phyloP scores from a whole-genome alignment of 129 eudicot species.

The Chrysanthemum lavandulifolium region DNA sequence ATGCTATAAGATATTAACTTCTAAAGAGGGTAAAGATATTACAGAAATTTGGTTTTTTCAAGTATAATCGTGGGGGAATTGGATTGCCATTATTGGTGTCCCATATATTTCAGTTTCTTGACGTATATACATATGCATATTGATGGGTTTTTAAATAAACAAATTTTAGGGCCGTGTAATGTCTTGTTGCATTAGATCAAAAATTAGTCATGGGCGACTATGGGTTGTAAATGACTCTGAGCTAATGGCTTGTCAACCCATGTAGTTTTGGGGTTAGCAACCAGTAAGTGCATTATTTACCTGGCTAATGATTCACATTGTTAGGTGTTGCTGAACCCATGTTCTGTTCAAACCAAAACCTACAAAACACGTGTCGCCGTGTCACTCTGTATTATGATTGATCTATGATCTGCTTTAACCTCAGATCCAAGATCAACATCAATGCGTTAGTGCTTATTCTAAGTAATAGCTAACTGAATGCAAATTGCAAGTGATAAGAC shows the following conservation, averaged over 20 bases:
- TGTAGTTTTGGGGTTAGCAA: neutral
- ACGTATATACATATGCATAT: conserved; percentile 21
- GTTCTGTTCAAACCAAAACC: neutral
- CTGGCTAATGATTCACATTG: neutral
- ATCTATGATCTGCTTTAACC: conserved; percentile 10
- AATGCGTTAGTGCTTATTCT: neutral
- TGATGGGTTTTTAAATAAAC: conserved; percentile 7
- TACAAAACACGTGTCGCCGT: neutral
- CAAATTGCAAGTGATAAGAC: too few relatives aligned
- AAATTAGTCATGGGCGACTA: conserved; percentile 1
- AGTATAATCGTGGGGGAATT: conserved; percentile 14
- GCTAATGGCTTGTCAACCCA: neutral
- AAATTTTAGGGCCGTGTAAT: conserved; percentile 10
- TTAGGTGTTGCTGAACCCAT: neutral
- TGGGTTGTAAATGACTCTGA: neutral
- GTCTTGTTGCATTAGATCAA: conserved; percentile 5
- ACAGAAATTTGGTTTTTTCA: conserved; percentile 18
- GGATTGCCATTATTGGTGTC: conserved; percentile 11
- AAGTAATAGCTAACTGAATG: too few relatives aligned
- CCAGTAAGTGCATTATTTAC: neutral
- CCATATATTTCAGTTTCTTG: conserved; percentile 16
- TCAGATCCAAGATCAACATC: conserved; percentile 4
- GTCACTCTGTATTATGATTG: neutral
- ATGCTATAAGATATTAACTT: conserved; percentile 18
- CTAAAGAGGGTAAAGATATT: conserved; percentile 12